Conservation (phyloP, 2,329 filamentous ascomycete genomes). For the Xylaria polymorpha region DNA sequence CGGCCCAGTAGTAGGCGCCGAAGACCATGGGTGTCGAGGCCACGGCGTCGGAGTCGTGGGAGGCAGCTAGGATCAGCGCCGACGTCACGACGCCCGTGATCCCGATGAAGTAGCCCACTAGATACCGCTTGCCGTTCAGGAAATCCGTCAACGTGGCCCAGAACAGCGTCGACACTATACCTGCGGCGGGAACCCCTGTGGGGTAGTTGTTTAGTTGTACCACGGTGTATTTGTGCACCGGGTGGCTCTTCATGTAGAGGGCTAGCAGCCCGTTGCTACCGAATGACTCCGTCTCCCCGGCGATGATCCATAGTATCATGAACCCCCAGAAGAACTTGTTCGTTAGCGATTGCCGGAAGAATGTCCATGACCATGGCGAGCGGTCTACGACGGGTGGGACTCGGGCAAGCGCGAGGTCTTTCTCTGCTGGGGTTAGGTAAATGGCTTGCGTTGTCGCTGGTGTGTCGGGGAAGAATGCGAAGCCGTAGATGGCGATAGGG, state of each 20-base stretch:
- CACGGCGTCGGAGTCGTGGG: constrained; percentile 53
- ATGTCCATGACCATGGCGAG: constrained; percentile 60
- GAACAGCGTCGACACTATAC: constrained; percentile 71
- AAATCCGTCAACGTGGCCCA: constrained; percentile 77
- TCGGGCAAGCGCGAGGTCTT: constrained; percentile 53
- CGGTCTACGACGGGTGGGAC: constrained; percentile 54
- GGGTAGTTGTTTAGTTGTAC: constrained; percentile 68
- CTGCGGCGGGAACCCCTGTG: constrained; percentile 66
- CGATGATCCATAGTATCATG: constrained; percentile 74
- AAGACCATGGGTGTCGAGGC: constrained; percentile 66
- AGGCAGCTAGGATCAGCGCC: constrained; percentile 69
- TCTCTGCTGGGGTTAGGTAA: constrained; percentile 57
- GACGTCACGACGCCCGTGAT: constrained; percentile 72
- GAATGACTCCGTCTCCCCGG: constrained; percentile 78
- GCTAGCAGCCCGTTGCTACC: constrained; percentile 69
- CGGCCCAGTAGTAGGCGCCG: constrained; percentile 76
- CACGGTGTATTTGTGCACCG: constrained; percentile 57
- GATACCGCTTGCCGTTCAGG: constrained; percentile 69
- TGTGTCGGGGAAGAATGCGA: constrained; percentile 65
- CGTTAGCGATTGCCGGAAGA: constrained; percentile 65
- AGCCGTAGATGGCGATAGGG: constrained; percentile 66
- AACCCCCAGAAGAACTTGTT: constrained; percentile 76
- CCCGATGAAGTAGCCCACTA: constrained; percentile 75
- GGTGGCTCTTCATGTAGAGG: constrained; percentile 63
- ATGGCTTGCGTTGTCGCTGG: constrained; percentile 61